Evolutionary conservation across 2,329 filamentous ascomycete species (phyloP), one percentile per base, ranked within the genome.

Genomic region (Claviceps lovelessii): DNA sequence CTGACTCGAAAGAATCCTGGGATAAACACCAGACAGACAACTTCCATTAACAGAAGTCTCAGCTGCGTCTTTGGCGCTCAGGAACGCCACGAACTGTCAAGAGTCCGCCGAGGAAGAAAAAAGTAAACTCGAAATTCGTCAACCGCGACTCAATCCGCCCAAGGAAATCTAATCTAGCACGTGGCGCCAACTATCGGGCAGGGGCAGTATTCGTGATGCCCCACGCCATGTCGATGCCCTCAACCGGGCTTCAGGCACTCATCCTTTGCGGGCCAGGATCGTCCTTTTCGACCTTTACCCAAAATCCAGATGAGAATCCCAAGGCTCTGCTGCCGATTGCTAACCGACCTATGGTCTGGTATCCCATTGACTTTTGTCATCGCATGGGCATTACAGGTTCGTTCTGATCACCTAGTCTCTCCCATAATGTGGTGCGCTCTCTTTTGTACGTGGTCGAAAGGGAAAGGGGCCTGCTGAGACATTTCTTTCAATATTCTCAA

Each of bases 271-370:
- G 88, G 4, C 88, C 88, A 29, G 88, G 88, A 54, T 87, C 85
- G 9, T 90, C 85, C 0, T 85, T 93, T 61, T 83, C 85, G 49
- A 91, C 88, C 1, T 91, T 93, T 67, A 90, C 86, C 2, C 84
- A 86, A 3, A 88, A 84, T 58, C 85, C 87, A 5, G 83, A 86
- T 70, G 85, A 90, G 65, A 84, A 87, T 58, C 87, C 88, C 10
- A 93, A 93, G 70, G 87, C 88, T 10, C 78, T 93, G 28, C 72
- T 93, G 8, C 88, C 88, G 6, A 86, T 93, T 57, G 88, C 88
- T 41, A 93, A 93, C 67, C 73, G 88, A 61, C 88, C 88, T 1
- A 93, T 93, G 88, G 84, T 93, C 49, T 91, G 88, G 86, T 93
- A 93, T 67, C 84, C 88, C 6, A 79, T 93, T 45, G 87, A 91